Evolutionary conservation across 225 moss, liverwort and hornwort genomes (phyloP), one percentile per base, ranked within the genome.

Genomic region (Pseudisothecium myosuroides): DNA sequence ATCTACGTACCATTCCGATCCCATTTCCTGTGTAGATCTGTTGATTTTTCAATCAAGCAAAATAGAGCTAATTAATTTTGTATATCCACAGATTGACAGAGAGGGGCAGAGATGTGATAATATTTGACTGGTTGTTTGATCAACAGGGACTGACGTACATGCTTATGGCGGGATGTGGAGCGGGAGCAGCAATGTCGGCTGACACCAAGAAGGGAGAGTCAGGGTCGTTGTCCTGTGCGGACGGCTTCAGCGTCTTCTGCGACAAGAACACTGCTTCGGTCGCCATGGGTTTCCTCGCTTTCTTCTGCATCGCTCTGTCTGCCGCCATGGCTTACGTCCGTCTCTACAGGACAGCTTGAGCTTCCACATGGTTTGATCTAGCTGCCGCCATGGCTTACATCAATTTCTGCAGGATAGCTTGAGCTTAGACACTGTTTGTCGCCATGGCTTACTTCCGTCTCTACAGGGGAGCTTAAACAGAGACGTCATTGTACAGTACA

Each of bases 271-370:
- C 54, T 47, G 92, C 87, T 14, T 9, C 91, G 31, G 85, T 89
- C 10, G 85, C 89, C 27, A 91, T 93, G 91, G 91, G 91, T 85
- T 77, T 91, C 85, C 1, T 91, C 20, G 93, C 88, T 31, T 91
- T 90, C 50, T 0, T 83, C 9, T 66, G 63, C 47, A 85, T 89
- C 5, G 91, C 84, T 26, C 68, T 91, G 68, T 88, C 91, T 5
- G 6, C 65, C 21, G 76, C 41, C 43, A 69, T 91, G 88, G 89
- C 89, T 39, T 91, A 91, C 83, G 83, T 50, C 83, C 93, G 91
- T 43, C n/a, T 91, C 14, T 83, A 83, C 80, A 83, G 21, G 52
- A 39, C 41, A 23, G 91, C 87, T 56, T 88, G 18, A 85, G 14
- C 43, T 43, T 61, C 41, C 29, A 43, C 43, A 31, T 34, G 67